Percentiles rank a stretch among this genome's conserved stretches.
phyloP scores from a whole-genome alignment of 2,329 filamentous ascomycete genomes.

The Beauveria brongniartii region DNA sequence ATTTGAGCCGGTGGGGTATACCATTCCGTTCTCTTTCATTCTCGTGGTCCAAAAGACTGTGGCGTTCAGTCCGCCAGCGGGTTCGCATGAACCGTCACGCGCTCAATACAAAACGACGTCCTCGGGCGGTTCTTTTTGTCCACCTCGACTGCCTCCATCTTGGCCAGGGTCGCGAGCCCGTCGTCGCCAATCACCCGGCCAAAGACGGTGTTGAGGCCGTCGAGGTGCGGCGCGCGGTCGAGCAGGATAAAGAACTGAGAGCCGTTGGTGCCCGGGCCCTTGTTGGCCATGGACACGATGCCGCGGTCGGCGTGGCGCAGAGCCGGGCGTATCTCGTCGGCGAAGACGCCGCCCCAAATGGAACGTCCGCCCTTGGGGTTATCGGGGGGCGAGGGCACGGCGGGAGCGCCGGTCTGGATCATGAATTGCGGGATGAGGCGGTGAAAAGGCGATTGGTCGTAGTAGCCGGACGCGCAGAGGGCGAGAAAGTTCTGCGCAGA shows the following conservation, averaged over 20 bases:
- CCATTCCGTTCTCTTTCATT: not conserved
- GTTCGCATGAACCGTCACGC: slow-evolving; percentile 70
- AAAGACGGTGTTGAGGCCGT: slow-evolving; percentile 79
- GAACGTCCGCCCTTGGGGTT: slow-evolving; percentile 62
- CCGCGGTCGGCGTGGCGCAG: slow-evolving; percentile 62
- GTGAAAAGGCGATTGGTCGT: slow-evolving; percentile 69
- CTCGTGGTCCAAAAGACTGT: not conserved
- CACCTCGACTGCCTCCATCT: slow-evolving; percentile 62
- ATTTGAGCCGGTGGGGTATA: not conserved
- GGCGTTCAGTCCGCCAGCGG: slow-evolving; percentile 52
- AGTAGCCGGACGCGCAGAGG: slow-evolving; percentile 72
- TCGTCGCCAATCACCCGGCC: slow-evolving; percentile 64
- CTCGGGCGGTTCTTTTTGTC: slow-evolving; percentile 73
- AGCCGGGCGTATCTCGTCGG: slow-evolving; percentile 70
- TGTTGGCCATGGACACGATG: slow-evolving; percentile 72
- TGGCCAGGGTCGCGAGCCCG: slow-evolving; percentile 55
- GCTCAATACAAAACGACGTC: slow-evolving; percentile 57
- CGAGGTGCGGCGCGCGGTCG: slow-evolving; percentile 69
- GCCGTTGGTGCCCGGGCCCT: slow-evolving; percentile 64
- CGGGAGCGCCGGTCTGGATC: slow-evolving; percentile 64
- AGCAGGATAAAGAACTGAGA: slow-evolving; percentile 79
- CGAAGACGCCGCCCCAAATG: slow-evolving; percentile 67
- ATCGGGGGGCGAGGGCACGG: slow-evolving; percentile 39
- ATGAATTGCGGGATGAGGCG: slow-evolving; percentile 76
- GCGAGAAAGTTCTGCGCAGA: slow-evolving; percentile 69